Evolutionary conservation across 176 grass and related monocot species (phyloP), one percentile per base, ranked within the genome.

Genomic region (Triticum aestivum): DNA sequence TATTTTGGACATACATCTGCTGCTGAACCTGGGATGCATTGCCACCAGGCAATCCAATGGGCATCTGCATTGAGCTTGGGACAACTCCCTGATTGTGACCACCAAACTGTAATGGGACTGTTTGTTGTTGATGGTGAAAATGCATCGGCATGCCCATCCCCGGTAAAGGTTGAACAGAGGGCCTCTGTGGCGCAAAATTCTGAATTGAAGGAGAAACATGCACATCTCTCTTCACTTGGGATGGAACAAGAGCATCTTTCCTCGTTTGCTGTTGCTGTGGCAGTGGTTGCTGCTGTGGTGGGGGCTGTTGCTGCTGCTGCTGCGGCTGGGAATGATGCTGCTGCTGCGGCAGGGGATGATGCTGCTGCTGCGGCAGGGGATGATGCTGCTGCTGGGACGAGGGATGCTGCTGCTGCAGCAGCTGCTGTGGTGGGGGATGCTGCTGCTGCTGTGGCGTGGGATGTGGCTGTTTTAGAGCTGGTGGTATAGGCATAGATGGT

Each of bases 61-160:
- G 12, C 94, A 99, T 92, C 87, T 94, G 97, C 64, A 94, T 69
- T 61, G 97, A 93, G 76, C 82, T 96, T 20, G 97, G 63, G 17
- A 83, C 86, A 41, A 94, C 76, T 8, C 90, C 89, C 71, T 94
- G 97, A 79, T 75, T 90, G 18, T 90, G 97, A 21, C 76, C 92
- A 81, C 94, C 90, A 78, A 93, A 99, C 86, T 96, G 94, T 45
- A 96, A 49, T 49, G 90, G 81, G 81, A 87, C 79, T 18, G 51
- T 18, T 21, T 85, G 83, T 81, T 37, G 15, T 27, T 81, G 96
- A 73, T 92, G 96, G 27, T 89, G 95, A 74, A 85, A 95, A 1
- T 87, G 89, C 8, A 93, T 88, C 0, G 85, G 26, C 45, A 93
- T 89, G 39, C 86, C 75, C 70, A 92, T 69, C 20, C 78, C 79